phyloP scores from a whole-genome alignment of 805 yeast genomes.

The Teunomyces stri region DNA sequence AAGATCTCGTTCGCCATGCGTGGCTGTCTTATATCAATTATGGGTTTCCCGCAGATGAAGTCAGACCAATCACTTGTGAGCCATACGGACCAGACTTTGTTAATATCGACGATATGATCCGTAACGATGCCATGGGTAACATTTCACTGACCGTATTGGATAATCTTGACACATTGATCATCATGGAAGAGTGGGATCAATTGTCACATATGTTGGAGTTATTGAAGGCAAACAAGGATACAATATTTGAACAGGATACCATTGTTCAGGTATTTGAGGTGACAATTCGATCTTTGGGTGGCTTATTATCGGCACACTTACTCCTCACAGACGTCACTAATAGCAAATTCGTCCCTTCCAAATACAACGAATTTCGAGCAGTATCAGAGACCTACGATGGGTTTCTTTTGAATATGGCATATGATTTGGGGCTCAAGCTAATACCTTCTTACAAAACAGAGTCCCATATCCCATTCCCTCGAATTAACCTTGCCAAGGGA shows the following conservation, averaged over 20 bases:
- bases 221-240: conserved; percentile 36
- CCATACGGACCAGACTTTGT: conserved; percentile 64
- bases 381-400: conserved; percentile 58
- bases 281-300: conserved; percentile 79
- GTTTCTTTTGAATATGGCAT: conserved; percentile 65
- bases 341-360: conserved; percentile 3
- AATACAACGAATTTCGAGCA: conserved; percentile 33
- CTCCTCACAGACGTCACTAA: conserved; percentile 29
- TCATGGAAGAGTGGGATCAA: conserved; percentile 60
- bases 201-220: conserved; percentile 40
- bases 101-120: conserved; percentile 50
- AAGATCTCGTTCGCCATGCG: conserved; percentile 64
- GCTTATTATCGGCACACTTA: conserved; percentile 74
- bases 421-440: conserved; percentile 70
- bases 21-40: conserved; percentile 64
- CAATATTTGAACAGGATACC: conserved; percentile 58
- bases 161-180: conserved; percentile 72
- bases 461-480: conserved; percentile 70
- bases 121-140: conserved; percentile 86
- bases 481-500: conserved; percentile 67
- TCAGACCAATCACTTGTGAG: conserved; percentile 68
- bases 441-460: conserved; percentile 67
- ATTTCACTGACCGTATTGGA: conserved; percentile 77
- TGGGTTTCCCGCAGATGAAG: conserved; percentile 84
- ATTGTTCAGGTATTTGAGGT: conserved; percentile 87